These are phyloP conservation scores for Annulohypoxylon maeteangense DNA, from an alignment of 495 filamentous ascomycete genomes.

Conservation along the genomic window DNA sequence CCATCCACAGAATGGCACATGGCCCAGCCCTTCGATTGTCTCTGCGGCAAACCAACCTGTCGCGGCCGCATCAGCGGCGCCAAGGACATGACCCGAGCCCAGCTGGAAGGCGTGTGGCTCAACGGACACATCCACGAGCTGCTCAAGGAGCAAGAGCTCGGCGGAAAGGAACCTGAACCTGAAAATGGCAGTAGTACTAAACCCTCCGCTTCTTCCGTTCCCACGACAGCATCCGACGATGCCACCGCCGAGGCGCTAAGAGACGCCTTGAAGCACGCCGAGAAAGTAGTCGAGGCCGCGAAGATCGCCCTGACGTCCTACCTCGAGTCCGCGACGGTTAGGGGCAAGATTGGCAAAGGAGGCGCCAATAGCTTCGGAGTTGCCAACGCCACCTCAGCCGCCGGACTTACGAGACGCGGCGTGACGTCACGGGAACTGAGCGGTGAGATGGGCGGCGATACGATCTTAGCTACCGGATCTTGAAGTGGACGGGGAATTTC, in stretches of 20 bases:
- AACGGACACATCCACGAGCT: slow-evolving; percentile 66
- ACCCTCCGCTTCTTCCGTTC: not conserved
- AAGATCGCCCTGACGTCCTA: slow-evolving; percentile 50
- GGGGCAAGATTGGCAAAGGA: not conserved
- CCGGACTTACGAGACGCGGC: slow-evolving; percentile 50
- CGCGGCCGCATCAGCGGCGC: slow-evolving; percentile 65
- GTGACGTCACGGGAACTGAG: slow-evolving; percentile 61
- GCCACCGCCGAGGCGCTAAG: slow-evolving; percentile 46
- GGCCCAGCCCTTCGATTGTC: slow-evolving; percentile 77
- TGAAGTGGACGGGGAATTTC: not conserved
- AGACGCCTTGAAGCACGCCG: slow-evolving; percentile 51
- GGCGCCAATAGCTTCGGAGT: not conserved
- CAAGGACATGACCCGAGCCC: slow-evolving; percentile 57
- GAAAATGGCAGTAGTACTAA: slow-evolving; percentile 32
- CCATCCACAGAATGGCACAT: slow-evolving; percentile 81
- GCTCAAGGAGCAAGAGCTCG: slow-evolving; percentile 51
- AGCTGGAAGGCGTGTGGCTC: slow-evolving; percentile 62
- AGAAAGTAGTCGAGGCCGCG: slow-evolving; percentile 54
- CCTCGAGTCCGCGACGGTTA: slow-evolving; percentile 21
- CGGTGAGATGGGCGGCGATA: slow-evolving; percentile 67
- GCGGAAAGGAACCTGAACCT: slow-evolving; percentile 22
- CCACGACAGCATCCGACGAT: slow-evolving; percentile 29
- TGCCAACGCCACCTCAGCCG: not conserved
- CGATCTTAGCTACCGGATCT: slow-evolving; percentile 29
- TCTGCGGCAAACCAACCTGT: slow-evolving; percentile 65